Percentiles rank a stretch among this genome's conserved stretches.
These are phyloP conservation scores for Tulasnella sp. DNA, from an alignment of 768 basidiomycete species.

Conservation along the genomic window DNA sequence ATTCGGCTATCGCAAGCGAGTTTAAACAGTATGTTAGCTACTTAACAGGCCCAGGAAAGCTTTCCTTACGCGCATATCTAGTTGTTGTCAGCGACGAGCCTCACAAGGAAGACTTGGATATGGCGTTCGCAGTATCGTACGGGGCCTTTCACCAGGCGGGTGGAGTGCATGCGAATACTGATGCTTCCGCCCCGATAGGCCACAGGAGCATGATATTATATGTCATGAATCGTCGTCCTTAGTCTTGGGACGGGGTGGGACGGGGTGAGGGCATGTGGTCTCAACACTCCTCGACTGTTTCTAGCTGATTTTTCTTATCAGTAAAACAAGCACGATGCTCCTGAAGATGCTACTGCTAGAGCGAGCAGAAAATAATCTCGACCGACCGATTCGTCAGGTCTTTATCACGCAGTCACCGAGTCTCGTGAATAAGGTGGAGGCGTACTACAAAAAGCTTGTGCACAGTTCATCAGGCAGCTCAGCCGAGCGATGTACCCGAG, in stretches of 20 bases:
- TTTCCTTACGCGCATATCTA: constrained; percentile 29
- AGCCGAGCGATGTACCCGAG: neutral
- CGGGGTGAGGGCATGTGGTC: constrained; percentile 38
- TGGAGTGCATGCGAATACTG: neutral
- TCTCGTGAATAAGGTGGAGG: constrained; percentile 58
- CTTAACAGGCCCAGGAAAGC: constrained; percentile 29
- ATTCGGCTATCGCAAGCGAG: too few species aligned
- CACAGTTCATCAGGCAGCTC: constrained; percentile 30
- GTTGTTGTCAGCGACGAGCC: neutral
- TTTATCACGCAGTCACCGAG: constrained; percentile 23
- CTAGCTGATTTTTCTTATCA: neutral
- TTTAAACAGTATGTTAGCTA: neutral
- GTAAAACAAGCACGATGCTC: constrained; percentile 19
- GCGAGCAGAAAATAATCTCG: neutral
- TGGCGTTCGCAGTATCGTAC: constrained; percentile 29
- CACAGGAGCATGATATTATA: constrained; percentile 45
- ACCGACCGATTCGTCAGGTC: neutral
- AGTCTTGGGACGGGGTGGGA: constrained; percentile 61
- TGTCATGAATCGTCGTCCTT: constrained; percentile 51
- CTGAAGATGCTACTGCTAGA: constrained; percentile 15
- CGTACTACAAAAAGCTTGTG: constrained; percentile 46
- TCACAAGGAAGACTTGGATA: constrained; percentile 31
- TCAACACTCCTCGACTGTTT: neutral
- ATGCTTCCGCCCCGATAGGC: constrained; percentile 20
- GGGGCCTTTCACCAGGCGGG: constrained; percentile 9